Conservation (phyloP, 768 basidiomycete genomes). For the Boletus barrowsii region DNA sequence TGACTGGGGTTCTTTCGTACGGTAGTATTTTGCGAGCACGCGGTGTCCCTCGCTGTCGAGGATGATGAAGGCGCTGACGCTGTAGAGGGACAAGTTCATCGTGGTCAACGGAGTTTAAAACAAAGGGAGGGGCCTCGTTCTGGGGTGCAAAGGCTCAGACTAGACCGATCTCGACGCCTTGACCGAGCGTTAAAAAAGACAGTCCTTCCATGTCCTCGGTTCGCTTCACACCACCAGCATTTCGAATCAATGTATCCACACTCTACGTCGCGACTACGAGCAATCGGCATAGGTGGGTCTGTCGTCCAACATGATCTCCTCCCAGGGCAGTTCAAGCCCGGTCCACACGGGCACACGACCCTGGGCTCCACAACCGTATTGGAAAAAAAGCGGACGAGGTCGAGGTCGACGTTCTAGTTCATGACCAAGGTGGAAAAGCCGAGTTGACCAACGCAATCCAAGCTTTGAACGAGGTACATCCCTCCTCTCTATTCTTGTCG, state of each 20-base stretch:
- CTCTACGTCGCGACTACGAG: slow-evolving; percentile 8
- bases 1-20: slow-evolving; percentile 53
- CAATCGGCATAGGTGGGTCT: slow-evolving; percentile 50
- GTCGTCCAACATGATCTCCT: background rate
- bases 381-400: slow-evolving; percentile 48
- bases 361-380: slow-evolving; percentile 36
- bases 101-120: slow-evolving; percentile 23
- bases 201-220: background rate
- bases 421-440: slow-evolving; percentile 30
- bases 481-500: background rate
- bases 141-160: slow-evolving; percentile 14
- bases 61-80: slow-evolving; percentile 81
- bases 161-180: slow-evolving; percentile 11
- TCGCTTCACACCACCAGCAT: too few species aligned
- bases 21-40: slow-evolving; percentile 94
- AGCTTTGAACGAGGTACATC: slow-evolving; percentile 45
- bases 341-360: slow-evolving; percentile 40
- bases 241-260: too few species aligned
- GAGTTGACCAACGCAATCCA: slow-evolving; percentile 40
- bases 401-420: slow-evolving; percentile 51
- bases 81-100: slow-evolving; percentile 85
- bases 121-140: slow-evolving; percentile 2
- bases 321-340: slow-evolving; percentile 15
- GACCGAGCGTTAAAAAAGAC: slow-evolving; percentile 18
- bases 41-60: slow-evolving; percentile 96